Base-by-base conservation (phyloP, 352 stramenopile genomes). In the Globisporangium takayamanum region DNA sequence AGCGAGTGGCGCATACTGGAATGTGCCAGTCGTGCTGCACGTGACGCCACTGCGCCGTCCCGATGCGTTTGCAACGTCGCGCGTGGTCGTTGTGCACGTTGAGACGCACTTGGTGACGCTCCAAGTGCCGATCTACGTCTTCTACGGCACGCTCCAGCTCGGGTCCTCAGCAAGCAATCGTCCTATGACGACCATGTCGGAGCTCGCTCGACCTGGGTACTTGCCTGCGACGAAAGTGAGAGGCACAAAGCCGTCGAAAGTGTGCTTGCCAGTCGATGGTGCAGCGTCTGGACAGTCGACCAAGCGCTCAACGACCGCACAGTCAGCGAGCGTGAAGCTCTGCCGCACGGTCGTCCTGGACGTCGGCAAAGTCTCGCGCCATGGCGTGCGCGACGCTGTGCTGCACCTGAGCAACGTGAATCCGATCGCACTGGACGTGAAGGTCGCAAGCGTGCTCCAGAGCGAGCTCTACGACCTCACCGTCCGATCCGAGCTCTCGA, bases 351-450 rank as follows among this genome's bases (percentile, higher is more conserved):
- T 84, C 16, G 18, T 76, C 6, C 65, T 87, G 28, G 63, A 83
- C 20, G 54, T 87, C 26, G 73, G 70, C 5, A 74, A 72, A 25
- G 59, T 87, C 22, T 69, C 73, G n/a, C 58, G 52, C 8, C 49
- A 62, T 22, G 66, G 53, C 5, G 53, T 51, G 36, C 66, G 62
- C 22, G 67, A 55, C 2, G 69, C 82, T 11, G 59, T 70, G n/a
- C 50, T 89, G 20, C 68, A 64, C 44, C 58, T 87, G 26, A 71
- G 50, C 6, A 89, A 87, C 55, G 36, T 67, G 41, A 85, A 84
- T 55, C 76, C 78, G 0, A 61, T 81, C 1, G 60, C 67, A 33
- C 41, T 79, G 16, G 51, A 59, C 11, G 16, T 87, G 14, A 56
- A 52, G 48, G 50, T 81, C 22, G 57, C 45, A 16, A 55, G 25